These are phyloP conservation scores for Metarhizium brunneum DNA, from an alignment of 2,329 filamentous ascomycete genomes.

Conservation along the genomic window DNA sequence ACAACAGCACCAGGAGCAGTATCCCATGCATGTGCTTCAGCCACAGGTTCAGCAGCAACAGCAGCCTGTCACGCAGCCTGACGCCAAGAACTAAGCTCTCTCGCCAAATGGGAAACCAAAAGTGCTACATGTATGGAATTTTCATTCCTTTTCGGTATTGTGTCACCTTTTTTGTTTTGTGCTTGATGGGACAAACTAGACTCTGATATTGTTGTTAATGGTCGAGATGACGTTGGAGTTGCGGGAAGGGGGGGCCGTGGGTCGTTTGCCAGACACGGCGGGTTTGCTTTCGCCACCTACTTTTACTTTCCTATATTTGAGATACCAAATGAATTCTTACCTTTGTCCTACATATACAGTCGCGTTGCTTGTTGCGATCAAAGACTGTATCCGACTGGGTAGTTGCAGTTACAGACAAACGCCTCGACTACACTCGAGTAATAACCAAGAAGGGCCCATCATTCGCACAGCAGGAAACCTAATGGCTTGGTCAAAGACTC, in stretches of 20 bases:
- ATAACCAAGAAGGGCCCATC: no score
- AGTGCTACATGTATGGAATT: neutral
- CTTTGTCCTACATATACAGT: neutral
- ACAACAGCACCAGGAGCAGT: slow-evolving; percentile 3
- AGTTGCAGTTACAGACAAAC: no score
- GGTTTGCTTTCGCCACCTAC: neutral
- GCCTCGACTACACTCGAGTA: no score
- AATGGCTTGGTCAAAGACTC: no score
- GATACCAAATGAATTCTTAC: neutral
- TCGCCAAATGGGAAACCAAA: neutral
- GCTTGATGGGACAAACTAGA: neutral
- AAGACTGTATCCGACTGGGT: no score
- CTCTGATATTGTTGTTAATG: no score
- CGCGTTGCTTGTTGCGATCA: no score
- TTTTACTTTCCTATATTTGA: neutral
- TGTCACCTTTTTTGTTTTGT: neutral
- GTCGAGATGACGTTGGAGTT: no score
- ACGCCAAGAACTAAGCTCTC: neutral
- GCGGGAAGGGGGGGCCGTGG: no score
- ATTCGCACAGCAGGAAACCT: no score
- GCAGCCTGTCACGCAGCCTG: neutral
- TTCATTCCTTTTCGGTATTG: neutral
- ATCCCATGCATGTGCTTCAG: slow-evolving; percentile 1
- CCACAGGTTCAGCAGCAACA: slow-evolving; percentile 2
- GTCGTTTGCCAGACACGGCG: neutral